Evolutionary conservation across 1,284 basidiomycete species (phyloP).

Genomic region (Sporisorium sorghi): DNA sequence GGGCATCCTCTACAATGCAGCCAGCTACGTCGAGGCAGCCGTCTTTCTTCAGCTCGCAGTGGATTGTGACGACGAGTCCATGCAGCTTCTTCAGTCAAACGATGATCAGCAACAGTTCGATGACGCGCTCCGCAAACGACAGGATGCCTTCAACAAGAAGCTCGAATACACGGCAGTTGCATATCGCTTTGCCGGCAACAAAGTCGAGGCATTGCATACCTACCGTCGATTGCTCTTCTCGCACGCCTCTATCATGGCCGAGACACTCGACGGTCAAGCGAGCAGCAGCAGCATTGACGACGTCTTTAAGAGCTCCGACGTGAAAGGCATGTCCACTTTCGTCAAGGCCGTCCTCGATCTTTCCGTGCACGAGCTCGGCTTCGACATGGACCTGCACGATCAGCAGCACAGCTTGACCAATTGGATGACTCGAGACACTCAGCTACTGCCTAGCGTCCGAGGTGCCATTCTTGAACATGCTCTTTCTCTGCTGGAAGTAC

Average conservation of each 20-base stretch:
- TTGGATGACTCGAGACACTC: constrained; percentile 14
- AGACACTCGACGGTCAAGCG: constrained; percentile 12
- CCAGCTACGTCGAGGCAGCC: constrained; percentile 56
- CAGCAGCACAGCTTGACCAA: constrained; percentile 20
- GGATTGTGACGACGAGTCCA: constrained; percentile 37
- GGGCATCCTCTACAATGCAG: constrained; percentile 68
- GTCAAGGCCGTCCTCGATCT: constrained; percentile 45
- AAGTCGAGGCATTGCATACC: constrained; percentile 22
- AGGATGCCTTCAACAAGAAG: constrained; percentile 30
- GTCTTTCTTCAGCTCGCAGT: constrained; percentile 60
- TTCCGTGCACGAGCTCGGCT: constrained; percentile 43
- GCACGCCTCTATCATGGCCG: neutral
- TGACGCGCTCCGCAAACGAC: constrained; percentile 10
- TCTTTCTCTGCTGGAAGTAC: constrained; percentile 28
- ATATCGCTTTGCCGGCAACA: constrained; percentile 36
- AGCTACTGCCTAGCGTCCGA: constrained; percentile 12
- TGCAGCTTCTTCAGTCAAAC: constrained; percentile 8
- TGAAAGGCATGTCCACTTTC: constrained; percentile 12
- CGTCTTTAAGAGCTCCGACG: constrained; percentile 19
- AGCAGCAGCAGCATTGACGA: constrained; percentile 19
- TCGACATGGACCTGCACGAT: constrained; percentile 26
- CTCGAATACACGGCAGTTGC: constrained; percentile 49
- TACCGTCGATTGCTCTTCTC: constrained; percentile 23
- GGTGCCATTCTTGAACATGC: constrained; percentile 52
- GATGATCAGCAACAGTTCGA: constrained; percentile 14